These are phyloP conservation scores for Sungouiozyma ichnusensis DNA, from an alignment of 805 yeast species.

Conservation along the genomic window DNA sequence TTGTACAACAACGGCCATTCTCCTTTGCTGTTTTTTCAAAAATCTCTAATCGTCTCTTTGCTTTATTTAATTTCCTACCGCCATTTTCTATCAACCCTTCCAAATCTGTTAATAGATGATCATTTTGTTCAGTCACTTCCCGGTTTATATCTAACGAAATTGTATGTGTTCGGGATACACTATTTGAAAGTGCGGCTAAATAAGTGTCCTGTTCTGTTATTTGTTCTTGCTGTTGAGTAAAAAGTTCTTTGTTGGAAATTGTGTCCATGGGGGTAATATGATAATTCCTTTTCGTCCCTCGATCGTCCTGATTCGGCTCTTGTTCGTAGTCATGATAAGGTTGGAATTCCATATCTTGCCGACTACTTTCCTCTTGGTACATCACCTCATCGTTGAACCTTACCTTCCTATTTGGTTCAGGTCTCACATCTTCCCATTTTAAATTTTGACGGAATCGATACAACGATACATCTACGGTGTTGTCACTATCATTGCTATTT, in stretches of 20 bases:
- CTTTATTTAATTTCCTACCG: constrained; percentile 33
- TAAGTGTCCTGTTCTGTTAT: constrained; percentile 37
- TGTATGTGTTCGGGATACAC: constrained; percentile 36
- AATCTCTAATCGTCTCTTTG: constrained; percentile 31
- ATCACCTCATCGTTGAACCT: constrained; percentile 14
- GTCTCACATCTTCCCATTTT: neutral
- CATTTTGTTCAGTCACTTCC: constrained; percentile 40
- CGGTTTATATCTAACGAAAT: constrained; percentile 38
- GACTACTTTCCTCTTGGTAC: constrained; percentile 1
- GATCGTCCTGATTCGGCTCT: too few relatives aligned
- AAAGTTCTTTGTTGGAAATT: constrained; percentile 29
- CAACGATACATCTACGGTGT: constrained; percentile 6
- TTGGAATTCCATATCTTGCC: constrained; percentile 5
- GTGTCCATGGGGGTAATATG: neutral
- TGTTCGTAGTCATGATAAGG: constrained; percentile 21
- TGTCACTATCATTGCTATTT: constrained; percentile 4
- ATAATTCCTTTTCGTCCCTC: neutral
- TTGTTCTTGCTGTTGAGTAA: constrained; percentile 38
- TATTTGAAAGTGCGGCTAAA: constrained; percentile 31
- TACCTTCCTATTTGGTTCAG: constrained; percentile 1
- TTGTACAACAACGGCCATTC: constrained; percentile 41
- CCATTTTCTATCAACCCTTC: constrained; percentile 37
- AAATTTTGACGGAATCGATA: constrained; percentile 1
- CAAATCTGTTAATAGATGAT: constrained; percentile 36
- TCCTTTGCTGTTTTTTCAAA: constrained; percentile 35